A percentile compares a stretch with the other conserved stretches of the same genome.
Conservation (phyloP, 2,329 filamentous ascomycete species). For the Pyricularia sp. region DNA sequence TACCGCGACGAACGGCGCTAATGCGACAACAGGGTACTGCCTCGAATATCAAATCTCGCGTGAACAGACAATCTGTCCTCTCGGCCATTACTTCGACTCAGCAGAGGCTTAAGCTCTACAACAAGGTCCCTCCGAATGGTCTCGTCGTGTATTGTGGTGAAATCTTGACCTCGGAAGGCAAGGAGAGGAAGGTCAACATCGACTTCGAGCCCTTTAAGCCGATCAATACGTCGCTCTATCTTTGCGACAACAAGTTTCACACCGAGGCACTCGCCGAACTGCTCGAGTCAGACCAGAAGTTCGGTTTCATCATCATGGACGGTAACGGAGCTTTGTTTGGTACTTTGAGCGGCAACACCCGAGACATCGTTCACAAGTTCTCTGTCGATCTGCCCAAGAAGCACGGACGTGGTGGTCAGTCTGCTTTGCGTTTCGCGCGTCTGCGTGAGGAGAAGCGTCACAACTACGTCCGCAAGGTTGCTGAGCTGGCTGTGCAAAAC, state of each 20-base stretch:
- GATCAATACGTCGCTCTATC: slow-evolving; percentile 98
- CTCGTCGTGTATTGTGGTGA: slow-evolving; percentile 98
- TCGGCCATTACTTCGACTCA: slow-evolving; percentile 98
- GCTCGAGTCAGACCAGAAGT: slow-evolving; percentile 97
- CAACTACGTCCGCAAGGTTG: slow-evolving; percentile 99
- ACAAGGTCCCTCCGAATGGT: slow-evolving; percentile 95
- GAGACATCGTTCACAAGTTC: slow-evolving; percentile 96
- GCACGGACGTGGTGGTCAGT: slow-evolving; percentile 99
- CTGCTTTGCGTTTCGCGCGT: slow-evolving; percentile 97
- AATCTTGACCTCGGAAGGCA: slow-evolving; percentile 97
- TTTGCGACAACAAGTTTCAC: slow-evolving; percentile 99
- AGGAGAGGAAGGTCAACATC: slow-evolving; percentile 99
- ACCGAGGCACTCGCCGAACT: slow-evolving; percentile 94
- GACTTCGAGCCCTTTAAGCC: slow-evolving; percentile 99
- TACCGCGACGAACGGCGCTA: slow-evolving; percentile 3
- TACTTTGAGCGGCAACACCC: slow-evolving; percentile 91
- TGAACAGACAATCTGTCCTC: slow-evolving; percentile 94
- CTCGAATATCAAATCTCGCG: slow-evolving; percentile 98
- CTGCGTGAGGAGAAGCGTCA: slow-evolving; percentile 98
- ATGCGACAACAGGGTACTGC: slow-evolving; percentile 61
- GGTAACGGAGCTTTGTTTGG: slow-evolving; percentile 97
- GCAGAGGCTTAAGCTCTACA: slow-evolving; percentile 97
- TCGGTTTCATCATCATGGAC: slow-evolving; percentile 99
- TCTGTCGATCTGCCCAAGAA: slow-evolving; percentile 98
- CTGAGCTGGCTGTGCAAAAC: slow-evolving; percentile 94